A percentile compares a stretch with the other conserved stretches of the same genome.
Evolutionary conservation across 2,329 filamentous ascomycete species (phyloP).

Genomic region (Cladophialophora psammophila): DNA sequence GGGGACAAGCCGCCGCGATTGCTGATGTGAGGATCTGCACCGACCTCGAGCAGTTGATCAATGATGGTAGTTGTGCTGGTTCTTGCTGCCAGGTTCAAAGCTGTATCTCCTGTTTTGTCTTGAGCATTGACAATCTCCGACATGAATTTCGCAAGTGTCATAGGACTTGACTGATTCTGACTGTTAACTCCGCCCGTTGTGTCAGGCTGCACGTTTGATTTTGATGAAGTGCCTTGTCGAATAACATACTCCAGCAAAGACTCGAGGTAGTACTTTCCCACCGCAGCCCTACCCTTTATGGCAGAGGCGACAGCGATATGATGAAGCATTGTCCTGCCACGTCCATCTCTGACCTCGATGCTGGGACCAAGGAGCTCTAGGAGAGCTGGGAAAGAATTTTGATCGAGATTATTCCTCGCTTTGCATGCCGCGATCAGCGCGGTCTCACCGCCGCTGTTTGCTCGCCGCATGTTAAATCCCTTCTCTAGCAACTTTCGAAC

Average conservation of each 20-base stretch:
- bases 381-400: constrained; percentile 86
- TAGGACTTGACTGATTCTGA: constrained; percentile 53
- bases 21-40: constrained; percentile 88
- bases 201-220: constrained; percentile 51
- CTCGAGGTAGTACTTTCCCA: constrained; percentile 95
- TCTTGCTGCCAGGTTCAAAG: constrained; percentile 88
- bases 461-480: constrained; percentile 85
- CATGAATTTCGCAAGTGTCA: constrained; percentile 92
- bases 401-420: constrained; percentile 93
- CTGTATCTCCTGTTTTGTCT: constrained; percentile 93
- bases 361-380: constrained; percentile 87
- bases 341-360: constrained; percentile 87
- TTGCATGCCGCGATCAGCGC: constrained; percentile 90
- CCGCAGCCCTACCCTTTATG: constrained; percentile 88
- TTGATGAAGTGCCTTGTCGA: constrained; percentile 73
- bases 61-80: constrained; percentile 95
- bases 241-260: constrained; percentile 94
- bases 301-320: constrained; percentile 96
- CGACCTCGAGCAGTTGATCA: constrained; percentile 93
- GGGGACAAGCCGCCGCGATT: constrained; percentile 89
- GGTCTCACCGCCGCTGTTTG: constrained; percentile 89
- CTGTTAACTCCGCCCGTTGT: constrained; percentile 43
- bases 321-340: constrained; percentile 89
- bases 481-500: constrained; percentile 80
- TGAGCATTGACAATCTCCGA: constrained; percentile 95